Evolutionary conservation across 148 eudicot genomes (phyloP), one percentile per base, ranked within the genome.

Genomic region (Rhododendron simsii): DNA sequence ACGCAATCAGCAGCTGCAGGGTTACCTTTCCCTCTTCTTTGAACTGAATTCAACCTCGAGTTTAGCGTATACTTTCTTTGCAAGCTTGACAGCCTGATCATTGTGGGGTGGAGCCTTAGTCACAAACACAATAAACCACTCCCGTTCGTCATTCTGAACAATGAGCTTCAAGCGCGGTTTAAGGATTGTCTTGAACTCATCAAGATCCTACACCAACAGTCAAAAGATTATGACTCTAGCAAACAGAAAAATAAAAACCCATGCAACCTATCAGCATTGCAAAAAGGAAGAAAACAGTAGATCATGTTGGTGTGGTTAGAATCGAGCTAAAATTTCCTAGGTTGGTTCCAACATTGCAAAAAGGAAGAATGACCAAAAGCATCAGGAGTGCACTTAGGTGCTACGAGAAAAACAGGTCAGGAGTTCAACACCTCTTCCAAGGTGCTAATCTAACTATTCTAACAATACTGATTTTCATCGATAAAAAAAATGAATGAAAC

Each of bases 1-100:
- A 80, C 71, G 69, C 30, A 37, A 86, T 47, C 76, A 71, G 26
- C 81, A 63, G 57, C 90, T 41, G 15, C 33, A 85, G 44, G 69
- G 85, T 67, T 89, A 95, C 99, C 98, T 92, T 90, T 97, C 98
- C 90, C 99, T 89, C 90, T 97, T 97, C 91, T 95, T 97, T 67
- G 99, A 93, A 92, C 96, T 97, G 88, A 97, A 97, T 87, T 97
- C 99, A 77, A 95, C 99, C 90, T 97, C 99, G 83, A 95, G 87
- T 90, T 90, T 95, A 76, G 98, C 94, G 90, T 97, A 97, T 59
- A 97, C 96, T 92, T 93, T 97, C 87, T 95, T 97, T 39, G 98
- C 96, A 95, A 94, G 93, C 88, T 97, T 97, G 83, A 93, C 91
- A 79, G 98, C 96, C 87, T 91, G 98, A 91, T 97, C 98, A 84